Conservation (phyloP, 805 yeast genomes). For the Ogataea trehalophila region DNA sequence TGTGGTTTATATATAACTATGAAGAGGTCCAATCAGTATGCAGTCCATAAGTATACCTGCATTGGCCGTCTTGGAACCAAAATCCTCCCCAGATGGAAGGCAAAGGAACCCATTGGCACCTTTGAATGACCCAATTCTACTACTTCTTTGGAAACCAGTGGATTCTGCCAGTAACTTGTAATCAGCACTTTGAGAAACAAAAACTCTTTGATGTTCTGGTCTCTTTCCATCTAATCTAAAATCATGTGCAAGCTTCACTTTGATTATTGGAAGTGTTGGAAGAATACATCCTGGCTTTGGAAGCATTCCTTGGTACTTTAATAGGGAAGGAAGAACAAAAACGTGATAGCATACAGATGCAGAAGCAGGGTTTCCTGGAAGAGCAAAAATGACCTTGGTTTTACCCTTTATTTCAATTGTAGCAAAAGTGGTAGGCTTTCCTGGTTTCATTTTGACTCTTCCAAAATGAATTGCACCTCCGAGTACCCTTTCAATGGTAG, state of each 20-base stretch:
- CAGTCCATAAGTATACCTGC: slow-evolving; percentile 25
- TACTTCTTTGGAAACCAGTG: slow-evolving; percentile 50
- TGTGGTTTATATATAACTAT: neutral
- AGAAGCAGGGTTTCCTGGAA: slow-evolving; percentile 57
- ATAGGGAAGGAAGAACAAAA: slow-evolving; percentile 43
- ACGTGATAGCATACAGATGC: slow-evolving; percentile 43
- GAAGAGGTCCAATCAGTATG: slow-evolving; percentile 21
- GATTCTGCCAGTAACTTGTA: slow-evolving; percentile 33
- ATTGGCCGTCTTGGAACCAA: slow-evolving; percentile 7
- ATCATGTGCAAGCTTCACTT: slow-evolving; percentile 30
- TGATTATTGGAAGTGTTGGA: slow-evolving; percentile 30
- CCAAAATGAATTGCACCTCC: slow-evolving; percentile 48
- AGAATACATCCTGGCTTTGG: slow-evolving; percentile 7
- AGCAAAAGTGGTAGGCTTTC: slow-evolving; percentile 55
- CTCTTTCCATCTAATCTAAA: slow-evolving; percentile 39
- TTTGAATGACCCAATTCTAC: slow-evolving; percentile 43
- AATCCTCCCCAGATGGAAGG: slow-evolving; percentile 33
- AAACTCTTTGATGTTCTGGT: slow-evolving; percentile 48
- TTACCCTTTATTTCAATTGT: slow-evolving; percentile 30
- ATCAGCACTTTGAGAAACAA: slow-evolving; percentile 23
- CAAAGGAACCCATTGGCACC: slow-evolving; percentile 42
- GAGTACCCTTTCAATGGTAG: slow-evolving; percentile 38
- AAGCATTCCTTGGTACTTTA: slow-evolving; percentile 32
- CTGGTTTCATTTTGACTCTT: slow-evolving; percentile 55
- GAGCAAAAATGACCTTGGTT: slow-evolving; percentile 38